phyloP scores from a whole-genome alignment of 352 stramenopile genomes.

The Blastocystis sp. region DNA sequence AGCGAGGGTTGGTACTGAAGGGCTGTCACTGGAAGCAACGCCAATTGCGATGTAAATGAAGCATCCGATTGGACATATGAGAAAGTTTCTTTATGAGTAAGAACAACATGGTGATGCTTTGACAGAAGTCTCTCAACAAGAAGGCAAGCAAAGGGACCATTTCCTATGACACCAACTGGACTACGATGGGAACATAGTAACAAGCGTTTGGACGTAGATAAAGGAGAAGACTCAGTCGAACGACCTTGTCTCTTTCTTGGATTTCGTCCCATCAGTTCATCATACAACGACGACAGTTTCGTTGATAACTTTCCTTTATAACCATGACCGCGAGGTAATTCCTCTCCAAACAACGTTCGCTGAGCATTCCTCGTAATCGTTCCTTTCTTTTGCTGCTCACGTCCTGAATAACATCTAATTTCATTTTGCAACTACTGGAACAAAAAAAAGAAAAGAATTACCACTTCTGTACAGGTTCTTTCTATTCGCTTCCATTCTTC shows the following conservation, averaged over 20 bases:
- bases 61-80: neutral
- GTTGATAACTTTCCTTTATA: constrained; percentile 55
- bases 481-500: constrained; percentile 46
- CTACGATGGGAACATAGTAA: neutral
- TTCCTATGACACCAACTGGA: constrained; percentile 38
- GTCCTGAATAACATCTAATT: constrained; percentile 2
- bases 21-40: neutral
- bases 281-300: constrained; percentile 38
- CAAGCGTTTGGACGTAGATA: neutral
- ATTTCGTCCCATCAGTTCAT: constrained; percentile 22
- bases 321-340: constrained; percentile 51
- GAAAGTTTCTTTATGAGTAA: neutral
- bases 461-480: constrained; percentile 1
- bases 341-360: constrained; percentile 16
- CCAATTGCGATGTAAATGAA: neutral
- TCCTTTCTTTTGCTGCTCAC: constrained; percentile 53
- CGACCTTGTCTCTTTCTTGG: neutral
- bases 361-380: neutral
- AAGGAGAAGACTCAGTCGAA: neutral
- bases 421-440: neutral
- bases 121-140: constrained; percentile 25
- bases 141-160: constrained; percentile 4
- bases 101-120: constrained; percentile 37
- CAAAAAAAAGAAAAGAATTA: neutral
- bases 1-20: constrained; percentile 21